Percentiles rank a stretch among this genome's conserved stretches.
phyloP scores from a whole-genome alignment of 140 eudicot genomes.

The Artemisia princeps region DNA sequence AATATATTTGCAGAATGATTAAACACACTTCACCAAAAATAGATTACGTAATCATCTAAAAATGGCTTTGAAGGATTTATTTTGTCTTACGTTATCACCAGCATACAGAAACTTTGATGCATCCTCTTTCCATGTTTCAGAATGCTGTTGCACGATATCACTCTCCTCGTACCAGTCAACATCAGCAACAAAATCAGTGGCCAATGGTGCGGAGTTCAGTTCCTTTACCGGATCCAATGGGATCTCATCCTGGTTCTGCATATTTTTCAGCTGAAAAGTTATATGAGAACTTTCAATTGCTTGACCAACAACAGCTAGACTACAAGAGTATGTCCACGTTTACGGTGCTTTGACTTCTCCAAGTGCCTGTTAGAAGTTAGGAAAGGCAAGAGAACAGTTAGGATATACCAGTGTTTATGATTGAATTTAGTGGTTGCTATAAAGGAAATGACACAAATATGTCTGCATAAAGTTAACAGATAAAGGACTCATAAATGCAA shows the following conservation, averaged over 20 bases:
- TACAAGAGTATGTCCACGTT: constrained; percentile 2
- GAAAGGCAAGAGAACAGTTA: constrained; percentile 4
- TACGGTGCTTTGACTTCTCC: not conserved
- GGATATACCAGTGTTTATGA: not conserved
- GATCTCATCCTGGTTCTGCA: constrained; percentile 57
- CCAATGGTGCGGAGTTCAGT: constrained; percentile 25
- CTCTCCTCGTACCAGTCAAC: constrained; percentile 55
- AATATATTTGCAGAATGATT: too few species aligned
- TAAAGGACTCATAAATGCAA: too few species aligned
- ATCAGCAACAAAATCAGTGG: constrained; percentile 33
- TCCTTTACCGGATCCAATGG: constrained; percentile 38
- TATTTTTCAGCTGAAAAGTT: constrained; percentile 19
- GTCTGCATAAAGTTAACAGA: not conserved
- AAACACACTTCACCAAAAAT: too few species aligned
- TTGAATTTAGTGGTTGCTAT: not conserved
- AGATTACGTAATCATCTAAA: too few species aligned
- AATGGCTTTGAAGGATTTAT: not conserved
- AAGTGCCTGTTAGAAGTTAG: constrained; percentile 10
- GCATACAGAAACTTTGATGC: constrained; percentile 61
- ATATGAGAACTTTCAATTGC: not conserved
- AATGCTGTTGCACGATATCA: constrained; percentile 75
- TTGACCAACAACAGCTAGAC: constrained; percentile 3
- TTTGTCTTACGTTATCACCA: constrained; percentile 61
- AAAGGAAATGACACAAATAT: too few species aligned
- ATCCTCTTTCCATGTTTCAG: constrained; percentile 57